Evolutionary conservation across 164 flowering plant genomes (phyloP).

Genomic region (Magnolia officinalis): DNA sequence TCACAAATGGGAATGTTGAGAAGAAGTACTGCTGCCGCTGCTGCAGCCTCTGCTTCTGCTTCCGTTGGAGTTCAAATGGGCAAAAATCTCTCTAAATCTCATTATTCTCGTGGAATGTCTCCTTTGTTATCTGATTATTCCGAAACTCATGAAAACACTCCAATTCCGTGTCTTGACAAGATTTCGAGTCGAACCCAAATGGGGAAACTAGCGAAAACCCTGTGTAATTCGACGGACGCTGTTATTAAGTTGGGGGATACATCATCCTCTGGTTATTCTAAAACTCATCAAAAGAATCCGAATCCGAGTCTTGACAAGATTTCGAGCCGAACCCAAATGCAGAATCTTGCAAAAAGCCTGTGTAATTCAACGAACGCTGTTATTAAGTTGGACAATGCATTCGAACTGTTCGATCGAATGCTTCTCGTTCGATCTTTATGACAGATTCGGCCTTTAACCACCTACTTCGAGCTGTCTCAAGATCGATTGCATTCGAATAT

Average conservation of each 20-base stretch:
- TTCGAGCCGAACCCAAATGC: neutral
- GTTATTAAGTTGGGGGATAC: neutral
- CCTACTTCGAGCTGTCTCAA: constrained; percentile 5
- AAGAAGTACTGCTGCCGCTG: too few relatives aligned
- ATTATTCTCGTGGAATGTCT: too few relatives aligned
- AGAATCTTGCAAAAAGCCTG: neutral
- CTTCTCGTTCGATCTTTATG: constrained; percentile 8
- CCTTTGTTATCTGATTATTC: too few relatives aligned
- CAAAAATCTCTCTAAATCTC: too few relatives aligned
- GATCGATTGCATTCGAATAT: too few relatives aligned
- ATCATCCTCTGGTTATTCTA: too few relatives aligned
- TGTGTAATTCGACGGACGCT: neutral
- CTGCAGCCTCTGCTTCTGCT: too few relatives aligned
- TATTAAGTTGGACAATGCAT: neutral
- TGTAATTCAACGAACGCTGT: neutral
- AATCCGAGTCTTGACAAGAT: neutral
- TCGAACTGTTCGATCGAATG: constrained; percentile 5
- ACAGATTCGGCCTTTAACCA: constrained; percentile 7
- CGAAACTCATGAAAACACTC: too few relatives aligned
- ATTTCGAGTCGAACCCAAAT: neutral
- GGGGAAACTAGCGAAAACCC: neutral
- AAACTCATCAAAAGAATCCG: too few relatives aligned
- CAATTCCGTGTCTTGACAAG: neutral
- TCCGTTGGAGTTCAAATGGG: too few relatives aligned
- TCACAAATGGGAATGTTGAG: too few relatives aligned